Evolutionary conservation across 148 eudicot genomes (phyloP).

Genomic region (Dianthus caryophyllus): DNA sequence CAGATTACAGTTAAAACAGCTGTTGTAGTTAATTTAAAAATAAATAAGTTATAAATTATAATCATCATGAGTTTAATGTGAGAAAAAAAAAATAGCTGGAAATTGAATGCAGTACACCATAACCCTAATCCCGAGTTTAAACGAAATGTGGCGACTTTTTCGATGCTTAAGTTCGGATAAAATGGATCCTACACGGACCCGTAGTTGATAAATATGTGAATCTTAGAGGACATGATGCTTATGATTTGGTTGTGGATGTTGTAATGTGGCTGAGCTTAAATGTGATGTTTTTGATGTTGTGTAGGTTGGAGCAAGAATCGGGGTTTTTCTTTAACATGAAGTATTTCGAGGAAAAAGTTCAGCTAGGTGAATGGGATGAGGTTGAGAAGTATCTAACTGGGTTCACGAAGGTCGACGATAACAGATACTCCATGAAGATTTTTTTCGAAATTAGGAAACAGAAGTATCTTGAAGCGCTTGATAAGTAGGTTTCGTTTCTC

Average conservation of each 20-base stretch:
- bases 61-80: neutral
- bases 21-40: neutral
- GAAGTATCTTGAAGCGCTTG: constrained; percentile 88
- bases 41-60: neutral
- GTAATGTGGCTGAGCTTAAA: neutral
- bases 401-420: constrained; percentile 81
- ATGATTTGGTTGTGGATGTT: neutral
- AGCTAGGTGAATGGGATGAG: constrained; percentile 90
- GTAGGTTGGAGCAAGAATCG: constrained; percentile 88
- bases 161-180: too few species aligned
- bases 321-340: constrained; percentile 85
- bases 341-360: constrained; percentile 86
- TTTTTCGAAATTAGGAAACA: constrained; percentile 87
- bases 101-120: too few species aligned
- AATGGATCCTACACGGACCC: too few species aligned
- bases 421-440: constrained; percentile 88
- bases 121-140: too few species aligned
- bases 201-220: too few species aligned
- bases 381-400: constrained; percentile 85
- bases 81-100: neutral
- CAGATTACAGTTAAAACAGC: neutral
- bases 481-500: constrained; percentile 34
- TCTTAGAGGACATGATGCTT: too few species aligned
- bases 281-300: constrained; percentile 13
- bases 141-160: too few species aligned